phyloP scores from a whole-genome alignment of 495 filamentous ascomycete species.

The Usnea hakonensis region DNA sequence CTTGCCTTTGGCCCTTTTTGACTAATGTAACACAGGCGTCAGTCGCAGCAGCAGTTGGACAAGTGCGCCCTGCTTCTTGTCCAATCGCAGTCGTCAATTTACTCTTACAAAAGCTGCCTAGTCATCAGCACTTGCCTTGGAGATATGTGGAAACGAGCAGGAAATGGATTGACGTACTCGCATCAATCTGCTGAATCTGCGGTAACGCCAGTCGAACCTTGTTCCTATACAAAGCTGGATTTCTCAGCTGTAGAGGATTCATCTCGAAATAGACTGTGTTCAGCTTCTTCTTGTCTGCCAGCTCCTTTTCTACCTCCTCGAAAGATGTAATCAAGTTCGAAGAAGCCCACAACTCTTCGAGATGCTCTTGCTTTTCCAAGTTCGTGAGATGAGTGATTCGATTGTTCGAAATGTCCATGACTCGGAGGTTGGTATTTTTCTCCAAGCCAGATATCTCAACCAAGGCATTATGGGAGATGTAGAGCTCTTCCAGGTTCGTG shows the following conservation, averaged over 20 bases:
- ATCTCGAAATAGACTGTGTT: conserved; percentile 96
- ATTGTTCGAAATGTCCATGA: conserved; percentile 90
- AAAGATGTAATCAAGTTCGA: conserved; percentile 76
- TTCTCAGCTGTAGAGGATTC: conserved; percentile 75
- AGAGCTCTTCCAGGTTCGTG: conserved; percentile 83
- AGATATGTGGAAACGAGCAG: neutral
- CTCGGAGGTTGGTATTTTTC: conserved; percentile 57
- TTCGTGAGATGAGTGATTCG: conserved; percentile 66
- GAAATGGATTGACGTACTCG: conserved; percentile 56
- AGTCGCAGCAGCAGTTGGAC: neutral
- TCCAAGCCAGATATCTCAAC: conserved; percentile 70
- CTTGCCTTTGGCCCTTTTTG: too few species aligned
- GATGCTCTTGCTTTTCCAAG: conserved; percentile 54
- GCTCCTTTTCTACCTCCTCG: conserved; percentile 71
- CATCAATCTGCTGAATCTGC: conserved; percentile 87
- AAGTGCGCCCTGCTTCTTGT: neutral
- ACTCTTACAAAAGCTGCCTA: conserved; percentile 10
- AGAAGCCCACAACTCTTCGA: conserved; percentile 94
- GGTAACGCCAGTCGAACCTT: conserved; percentile 86
- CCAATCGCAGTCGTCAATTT: neutral
- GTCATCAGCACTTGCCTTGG: neutral
- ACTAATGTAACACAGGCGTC: too few species aligned
- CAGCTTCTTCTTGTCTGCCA: conserved; percentile 69
- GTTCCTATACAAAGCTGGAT: conserved; percentile 76
- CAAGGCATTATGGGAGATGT: conserved; percentile 96